phyloP scores from a whole-genome alignment of 2,329 filamentous ascomycete species.

The Neoarthrinium moseri region DNA sequence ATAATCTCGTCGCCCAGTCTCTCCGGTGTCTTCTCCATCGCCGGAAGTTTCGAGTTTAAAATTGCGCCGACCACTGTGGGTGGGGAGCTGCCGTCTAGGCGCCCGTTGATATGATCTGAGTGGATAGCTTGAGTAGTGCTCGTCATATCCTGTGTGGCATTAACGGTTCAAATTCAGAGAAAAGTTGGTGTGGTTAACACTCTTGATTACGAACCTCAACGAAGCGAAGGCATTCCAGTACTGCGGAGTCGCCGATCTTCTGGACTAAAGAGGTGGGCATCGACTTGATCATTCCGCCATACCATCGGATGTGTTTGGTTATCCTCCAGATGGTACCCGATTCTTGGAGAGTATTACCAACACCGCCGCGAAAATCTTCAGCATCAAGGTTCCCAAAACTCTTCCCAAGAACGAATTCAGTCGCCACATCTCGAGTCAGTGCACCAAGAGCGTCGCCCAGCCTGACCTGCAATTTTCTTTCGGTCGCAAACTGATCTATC shows the following conservation, averaged over 20 bases:
- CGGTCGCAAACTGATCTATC: not conserved
- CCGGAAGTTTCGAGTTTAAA: not conserved
- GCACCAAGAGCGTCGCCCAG: conserved; percentile 3
- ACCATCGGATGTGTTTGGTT: conserved; percentile 18
- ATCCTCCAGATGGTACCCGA: not conserved
- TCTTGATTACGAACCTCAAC: conserved; percentile 7
- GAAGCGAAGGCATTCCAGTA: conserved; percentile 7
- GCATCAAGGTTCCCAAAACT: not conserved
- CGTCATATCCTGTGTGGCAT: too few species aligned
- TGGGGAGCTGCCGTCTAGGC: too few species aligned
- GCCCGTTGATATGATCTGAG: not conserved
- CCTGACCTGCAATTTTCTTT: not conserved
- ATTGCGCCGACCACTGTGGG: not conserved
- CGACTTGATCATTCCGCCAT: conserved; percentile 12
- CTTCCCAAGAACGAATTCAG: conserved; percentile 6
- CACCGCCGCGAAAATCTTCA: not conserved
- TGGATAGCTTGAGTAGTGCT: too few species aligned
- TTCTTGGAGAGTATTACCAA: not conserved
- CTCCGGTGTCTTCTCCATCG: not conserved
- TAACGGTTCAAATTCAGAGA: too few species aligned
- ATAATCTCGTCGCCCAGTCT: not conserved
- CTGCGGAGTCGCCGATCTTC: conserved; percentile 9
- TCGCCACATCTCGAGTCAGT: not conserved
- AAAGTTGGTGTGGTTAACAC: too few species aligned
- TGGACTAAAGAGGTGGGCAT: conserved; percentile 12